phyloP scores from a whole-genome alignment of 139 green algal species.

The Chlorella sp. region DNA sequence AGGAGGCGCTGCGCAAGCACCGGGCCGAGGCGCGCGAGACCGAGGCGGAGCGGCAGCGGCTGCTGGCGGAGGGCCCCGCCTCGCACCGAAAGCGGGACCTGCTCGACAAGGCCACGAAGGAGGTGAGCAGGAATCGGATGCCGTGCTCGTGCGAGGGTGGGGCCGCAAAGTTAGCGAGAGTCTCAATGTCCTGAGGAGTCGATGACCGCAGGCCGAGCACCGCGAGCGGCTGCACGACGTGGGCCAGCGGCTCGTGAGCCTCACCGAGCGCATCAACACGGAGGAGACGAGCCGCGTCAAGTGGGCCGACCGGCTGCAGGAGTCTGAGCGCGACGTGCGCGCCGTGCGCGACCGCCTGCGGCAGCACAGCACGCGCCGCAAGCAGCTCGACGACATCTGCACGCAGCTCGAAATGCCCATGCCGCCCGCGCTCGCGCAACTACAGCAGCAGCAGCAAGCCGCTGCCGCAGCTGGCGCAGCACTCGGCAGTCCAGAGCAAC shows the following conservation, averaged over 20 bases:
- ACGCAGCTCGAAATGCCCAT: conserved; percentile 30
- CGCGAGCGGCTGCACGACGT: conserved; percentile 50
- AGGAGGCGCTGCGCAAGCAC: conserved; percentile 40
- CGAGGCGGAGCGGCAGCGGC: conserved; percentile 44
- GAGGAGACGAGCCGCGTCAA: conserved; percentile 23
- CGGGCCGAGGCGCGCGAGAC: conserved; percentile 29
- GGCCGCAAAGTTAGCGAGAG: not conserved
- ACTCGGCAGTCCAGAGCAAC: not conserved
- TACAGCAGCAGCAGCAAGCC: conserved; percentile 9
- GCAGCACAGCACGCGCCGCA: conserved; percentile 36
- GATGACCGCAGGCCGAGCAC: conserved; percentile 52
- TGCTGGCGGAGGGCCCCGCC: conserved; percentile 54
- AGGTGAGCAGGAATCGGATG: not conserved
- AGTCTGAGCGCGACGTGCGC: conserved; percentile 30
- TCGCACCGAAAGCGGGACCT: conserved; percentile 64
- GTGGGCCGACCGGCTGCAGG: conserved; percentile 18
- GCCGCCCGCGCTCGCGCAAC: not conserved
- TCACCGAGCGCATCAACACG: conserved; percentile 17
- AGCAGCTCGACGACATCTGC: conserved; percentile 43
- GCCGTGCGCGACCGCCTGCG: conserved; percentile 33
- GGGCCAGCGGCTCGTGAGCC: conserved; percentile 17
- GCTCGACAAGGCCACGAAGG: conserved; percentile 72
- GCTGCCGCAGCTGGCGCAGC: conserved; percentile 4
- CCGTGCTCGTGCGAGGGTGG: not conserved
- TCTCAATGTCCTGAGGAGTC: not conserved